Evolutionary conservation across 495 filamentous ascomycete species (phyloP), one percentile per base, ranked within the genome.

Genomic region (Aspergillus nidulans): DNA sequence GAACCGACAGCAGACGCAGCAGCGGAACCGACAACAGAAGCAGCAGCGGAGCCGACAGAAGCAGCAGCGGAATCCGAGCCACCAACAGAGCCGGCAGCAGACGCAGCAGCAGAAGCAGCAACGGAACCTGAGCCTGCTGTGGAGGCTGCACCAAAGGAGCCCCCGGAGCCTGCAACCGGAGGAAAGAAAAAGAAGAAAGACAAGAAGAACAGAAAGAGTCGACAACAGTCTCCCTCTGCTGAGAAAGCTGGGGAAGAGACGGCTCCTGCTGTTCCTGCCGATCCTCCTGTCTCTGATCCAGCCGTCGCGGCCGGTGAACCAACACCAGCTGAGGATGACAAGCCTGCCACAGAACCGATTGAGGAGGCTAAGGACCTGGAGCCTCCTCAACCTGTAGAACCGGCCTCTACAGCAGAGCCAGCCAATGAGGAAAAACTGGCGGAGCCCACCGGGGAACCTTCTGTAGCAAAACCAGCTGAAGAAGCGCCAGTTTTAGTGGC

Each of bases 41-140:
- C 9, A 2, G 9, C 10, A 34, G 30, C 26, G n/a, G n/a, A 34
- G 9, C 4, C 30, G 15, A 6, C n/a, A n/a, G n/a, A n/a, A n/a
- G n/a, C n/a, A n/a, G n/a, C 30, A 6, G 30, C 30, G 15, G 30
- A 34, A 12, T 12, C 30, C 9, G 30, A 34, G 10, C 30, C 30
- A 12, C 8, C 30, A 34, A 2, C 30, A 6, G 30, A 34, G 15
- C 4, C 9, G 15, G 30, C 4, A 12, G 8, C 30, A 6, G 30
- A 34, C 2, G 8, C 30, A 34, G 30, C 30, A 34, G 30, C 65
- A 60, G 65, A 63, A 2, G 58, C 68, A 12, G 40, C 48, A 52
- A 44, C 56, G 4, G 58, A 59, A 16, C 43, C 40, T 4, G 47
- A 49, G 39, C 10, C 28, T 16, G 38, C 26, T 10, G 38, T 49